phyloP scores from a whole-genome alignment of 2,329 filamentous ascomycete genomes.

The Sclerotinia spermophila region DNA sequence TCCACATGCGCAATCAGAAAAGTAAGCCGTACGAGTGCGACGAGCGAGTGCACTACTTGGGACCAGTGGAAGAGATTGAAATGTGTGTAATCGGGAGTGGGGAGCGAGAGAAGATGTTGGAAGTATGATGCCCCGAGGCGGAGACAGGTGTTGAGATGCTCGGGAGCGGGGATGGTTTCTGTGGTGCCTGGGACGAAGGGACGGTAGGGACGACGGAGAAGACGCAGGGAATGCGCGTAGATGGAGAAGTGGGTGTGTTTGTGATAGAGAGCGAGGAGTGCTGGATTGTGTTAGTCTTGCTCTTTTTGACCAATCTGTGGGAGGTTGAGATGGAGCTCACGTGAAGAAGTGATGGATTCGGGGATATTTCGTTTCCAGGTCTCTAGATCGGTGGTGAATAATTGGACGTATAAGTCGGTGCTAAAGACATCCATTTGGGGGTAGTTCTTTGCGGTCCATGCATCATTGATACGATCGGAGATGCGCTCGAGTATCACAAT shows the following conservation, averaged over 20 bases:
- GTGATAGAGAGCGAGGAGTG: slow-evolving; percentile 23
- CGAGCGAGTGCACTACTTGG: slow-evolving; percentile 24
- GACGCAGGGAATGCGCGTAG: slow-evolving; percentile 31
- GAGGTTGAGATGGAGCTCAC: slow-evolving; percentile 19
- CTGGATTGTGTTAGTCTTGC: slow-evolving; percentile 19
- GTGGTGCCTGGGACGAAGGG: slow-evolving; percentile 17
- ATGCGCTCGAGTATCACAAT: slow-evolving; percentile 29
- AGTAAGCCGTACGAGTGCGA: slow-evolving; percentile 30
- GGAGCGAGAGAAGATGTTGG: slow-evolving; percentile 31
- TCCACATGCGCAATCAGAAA: slow-evolving; percentile 31
- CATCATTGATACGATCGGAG: slow-evolving; percentile 23
- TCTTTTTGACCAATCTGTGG: too few relatives aligned
- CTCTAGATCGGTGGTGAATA: slow-evolving; percentile 30
- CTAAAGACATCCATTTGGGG: slow-evolving; percentile 24
- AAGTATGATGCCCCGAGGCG: slow-evolving; percentile 27
- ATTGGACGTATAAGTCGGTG: slow-evolving; percentile 30
- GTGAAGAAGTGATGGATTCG: slow-evolving; percentile 21
- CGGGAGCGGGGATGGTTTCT: not conserved
- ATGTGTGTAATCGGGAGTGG: slow-evolving; percentile 21
- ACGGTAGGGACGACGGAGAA: slow-evolving; percentile 28
- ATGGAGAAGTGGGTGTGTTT: slow-evolving; percentile 24
- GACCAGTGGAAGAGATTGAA: slow-evolving; percentile 31
- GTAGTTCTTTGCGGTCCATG: slow-evolving; percentile 11
- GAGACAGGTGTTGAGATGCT: slow-evolving; percentile 11
- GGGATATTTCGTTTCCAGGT: slow-evolving; percentile 26